Evolutionary conservation across 2,329 filamentous ascomycete species (phyloP), one percentile per base, ranked within the genome.

Genomic region (Simplicillium sp.): DNA sequence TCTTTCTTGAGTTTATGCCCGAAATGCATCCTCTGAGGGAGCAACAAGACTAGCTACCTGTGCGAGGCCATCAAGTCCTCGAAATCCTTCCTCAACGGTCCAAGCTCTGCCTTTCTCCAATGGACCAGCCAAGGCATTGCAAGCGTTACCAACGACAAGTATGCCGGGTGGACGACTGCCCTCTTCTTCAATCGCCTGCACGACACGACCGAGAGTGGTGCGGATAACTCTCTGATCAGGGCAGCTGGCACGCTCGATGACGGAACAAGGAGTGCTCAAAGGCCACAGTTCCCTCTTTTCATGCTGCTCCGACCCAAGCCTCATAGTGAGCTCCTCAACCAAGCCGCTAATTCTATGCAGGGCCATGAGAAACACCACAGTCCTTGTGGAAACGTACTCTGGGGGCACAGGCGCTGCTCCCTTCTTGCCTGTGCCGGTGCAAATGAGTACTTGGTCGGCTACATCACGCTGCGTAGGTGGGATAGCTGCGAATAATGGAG

Each of bases 321-420:
- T 59, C 11, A 57, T 59, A 0, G 77, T 84, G 44, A 98, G 66
- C 53, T 85, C 84, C 7, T 71, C 68, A 1, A 96, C 74, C 2
- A 98, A 67, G 0, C 79, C 83, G 3, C 65, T 67, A 13, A 98
- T 80, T 39, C 92, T 77, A 63, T 98, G 92, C 47, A 98, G 66
- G 4, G 87, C 87, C 92, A 98, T 98, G 37, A 98, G 66, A 49
- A 97, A 95, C 4, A 98, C 85, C 1, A 92, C 85, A 0, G 92
- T 97, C 43, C 89, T 75, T 8, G 76, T 83, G 2, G 72, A 59
- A 0, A 89, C 77, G 58, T 80, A 95, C 46, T 81, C 80, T 0
- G 92, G 92, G 29, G 88, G 87, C n/a, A 77, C 68, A 0, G 88
- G 88, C 1, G 87, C 70, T 41, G 77, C 83, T 11, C 92, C 92